Evolutionary conservation across 371 early-diverging fungal genomes (phyloP).

Genomic region (Parasitella parasitica): DNA sequence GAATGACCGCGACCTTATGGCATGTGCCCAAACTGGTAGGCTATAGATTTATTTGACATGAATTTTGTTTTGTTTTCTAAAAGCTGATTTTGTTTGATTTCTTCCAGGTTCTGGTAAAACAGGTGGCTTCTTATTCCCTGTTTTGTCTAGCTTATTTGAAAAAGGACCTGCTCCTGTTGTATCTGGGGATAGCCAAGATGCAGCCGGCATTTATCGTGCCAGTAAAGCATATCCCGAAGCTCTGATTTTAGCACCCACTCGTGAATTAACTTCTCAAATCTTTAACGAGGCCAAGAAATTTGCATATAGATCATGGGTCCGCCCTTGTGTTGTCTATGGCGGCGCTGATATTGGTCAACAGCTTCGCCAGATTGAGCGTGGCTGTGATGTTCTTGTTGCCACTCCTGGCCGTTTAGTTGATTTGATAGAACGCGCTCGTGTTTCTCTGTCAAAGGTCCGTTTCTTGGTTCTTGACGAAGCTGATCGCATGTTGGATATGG

Average conservation of each 20-base stretch:
- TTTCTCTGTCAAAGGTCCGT: constrained; percentile 72
- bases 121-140: constrained; percentile 90
- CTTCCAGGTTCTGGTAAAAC: constrained; percentile 85
- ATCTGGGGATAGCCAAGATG: constrained; percentile 48
- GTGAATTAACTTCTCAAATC: constrained; percentile 98
- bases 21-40: constrained; percentile 89
- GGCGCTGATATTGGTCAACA: constrained; percentile 93
- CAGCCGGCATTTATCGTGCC: constrained; percentile 66
- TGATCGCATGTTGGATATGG: constrained; percentile 99
- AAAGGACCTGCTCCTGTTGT: constrained; percentile 79
- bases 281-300: constrained; percentile 80
- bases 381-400: constrained; percentile 95
- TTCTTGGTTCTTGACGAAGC: constrained; percentile 98
- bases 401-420: constrained; percentile 97
- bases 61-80: no score
- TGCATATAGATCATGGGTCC: constrained; percentile 86
- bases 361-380: constrained; percentile 82
- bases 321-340: constrained; percentile 90
- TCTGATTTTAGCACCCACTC: constrained; percentile 95
- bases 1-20: constrained; percentile 76
- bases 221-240: constrained; percentile 84
- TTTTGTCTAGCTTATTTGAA: constrained; percentile 85
- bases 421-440: constrained; percentile 86
- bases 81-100: neutral
- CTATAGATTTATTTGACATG: no score